phyloP scores from a whole-genome alignment of 306 rosid species.

The Sesbania bispinosa region DNA sequence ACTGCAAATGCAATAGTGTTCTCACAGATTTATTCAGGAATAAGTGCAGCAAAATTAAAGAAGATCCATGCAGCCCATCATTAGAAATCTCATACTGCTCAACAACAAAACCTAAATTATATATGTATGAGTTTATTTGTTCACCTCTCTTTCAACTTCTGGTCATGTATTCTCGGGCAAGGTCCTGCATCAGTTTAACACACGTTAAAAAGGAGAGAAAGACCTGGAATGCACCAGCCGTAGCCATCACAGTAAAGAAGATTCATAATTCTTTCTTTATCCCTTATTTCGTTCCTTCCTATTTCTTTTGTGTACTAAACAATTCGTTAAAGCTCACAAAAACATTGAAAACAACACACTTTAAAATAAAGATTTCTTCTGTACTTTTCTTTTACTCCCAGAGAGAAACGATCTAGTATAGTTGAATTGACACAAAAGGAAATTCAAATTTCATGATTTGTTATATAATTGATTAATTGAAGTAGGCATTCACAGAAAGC shows the following conservation, averaged over 20 bases:
- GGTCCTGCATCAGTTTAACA: constrained; percentile 53
- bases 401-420: background rate
- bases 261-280: too few relatives aligned
- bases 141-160: constrained; percentile 94
- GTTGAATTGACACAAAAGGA: background rate
- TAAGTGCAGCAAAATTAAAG: background rate
- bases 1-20: background rate
- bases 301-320: background rate
- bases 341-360: background rate
- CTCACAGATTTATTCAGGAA: background rate
- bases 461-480: background rate
- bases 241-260: background rate
- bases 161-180: constrained; percentile 89
- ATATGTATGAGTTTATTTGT: constrained; percentile 13
- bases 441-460: background rate
- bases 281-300: too few relatives aligned
- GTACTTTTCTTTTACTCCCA: background rate
- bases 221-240: constrained; percentile 1
- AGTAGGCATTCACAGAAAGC: background rate
- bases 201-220: background rate
- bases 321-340: background rate
- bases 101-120: constrained; percentile 8
- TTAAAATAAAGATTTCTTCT: background rate
- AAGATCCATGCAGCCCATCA: background rate
- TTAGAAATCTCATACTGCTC: too few relatives aligned